These are phyloP conservation scores for Pestalotiopsis sp. DNA, from an alignment of 2,329 filamentous ascomycete species.

Conservation along the genomic window DNA sequence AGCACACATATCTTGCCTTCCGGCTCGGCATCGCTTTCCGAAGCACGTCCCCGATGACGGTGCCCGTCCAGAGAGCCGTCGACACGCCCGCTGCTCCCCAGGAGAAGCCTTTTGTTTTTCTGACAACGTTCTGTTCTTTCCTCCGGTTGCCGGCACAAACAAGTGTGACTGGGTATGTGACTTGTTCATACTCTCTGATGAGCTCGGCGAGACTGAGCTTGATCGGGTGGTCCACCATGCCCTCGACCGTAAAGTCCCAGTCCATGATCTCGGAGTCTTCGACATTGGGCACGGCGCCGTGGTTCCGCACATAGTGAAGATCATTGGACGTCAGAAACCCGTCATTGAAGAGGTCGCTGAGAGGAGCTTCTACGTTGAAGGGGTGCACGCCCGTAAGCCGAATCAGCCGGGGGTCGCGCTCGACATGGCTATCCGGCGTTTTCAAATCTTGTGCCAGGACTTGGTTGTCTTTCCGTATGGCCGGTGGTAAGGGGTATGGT, in stretches of 20 bases:
- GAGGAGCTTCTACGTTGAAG: conserved; percentile 85
- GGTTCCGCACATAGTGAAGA: conserved; percentile 89
- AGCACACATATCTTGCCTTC: conserved; percentile 79
- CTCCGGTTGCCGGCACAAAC: conserved; percentile 90
- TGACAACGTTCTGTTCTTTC: conserved; percentile 89
- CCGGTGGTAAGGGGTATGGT: conserved; percentile 68
- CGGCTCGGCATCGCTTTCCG: conserved; percentile 65
- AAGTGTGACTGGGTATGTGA: conserved; percentile 83
- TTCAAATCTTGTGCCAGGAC: conserved; percentile 76
- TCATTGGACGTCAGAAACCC: conserved; percentile 87
- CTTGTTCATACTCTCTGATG: conserved; percentile 72
- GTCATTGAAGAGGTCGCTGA: conserved; percentile 73
- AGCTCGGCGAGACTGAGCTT: conserved; percentile 72
- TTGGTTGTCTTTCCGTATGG: conserved; percentile 51
- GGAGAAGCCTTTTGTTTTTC: conserved; percentile 91
- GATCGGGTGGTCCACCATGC: conserved; percentile 77
- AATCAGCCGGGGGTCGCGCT: conserved; percentile 78
- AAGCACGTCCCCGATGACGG: conserved; percentile 72
- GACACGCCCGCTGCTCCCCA: conserved; percentile 89
- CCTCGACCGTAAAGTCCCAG: conserved; percentile 84
- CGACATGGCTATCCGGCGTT: conserved; percentile 81
- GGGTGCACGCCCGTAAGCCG: conserved; percentile 86
- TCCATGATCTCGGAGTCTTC: conserved; percentile 69
- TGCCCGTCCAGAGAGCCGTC: conserved; percentile 85
- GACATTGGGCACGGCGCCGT: conserved; percentile 79